phyloP scores from a whole-genome alignment of 2,329 filamentous ascomycete species.

The Exophiala calicioides region DNA sequence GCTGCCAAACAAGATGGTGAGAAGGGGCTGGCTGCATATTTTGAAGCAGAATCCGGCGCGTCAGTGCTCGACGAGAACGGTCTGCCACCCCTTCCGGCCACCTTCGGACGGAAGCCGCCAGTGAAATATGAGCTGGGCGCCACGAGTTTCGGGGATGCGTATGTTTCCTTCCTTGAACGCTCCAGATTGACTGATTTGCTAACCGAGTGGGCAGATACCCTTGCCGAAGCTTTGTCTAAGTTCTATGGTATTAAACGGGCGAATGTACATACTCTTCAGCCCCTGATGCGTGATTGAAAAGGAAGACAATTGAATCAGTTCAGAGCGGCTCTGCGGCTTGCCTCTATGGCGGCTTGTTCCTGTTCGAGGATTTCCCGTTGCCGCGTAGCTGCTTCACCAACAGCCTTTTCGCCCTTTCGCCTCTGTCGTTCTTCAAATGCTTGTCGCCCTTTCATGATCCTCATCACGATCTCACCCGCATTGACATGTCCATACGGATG shows the following conservation, averaged over 20 bases:
- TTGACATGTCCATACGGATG: conserved; percentile 88
- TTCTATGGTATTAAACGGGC: background rate
- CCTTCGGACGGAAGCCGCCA: conserved; percentile 61
- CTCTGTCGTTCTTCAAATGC: conserved; percentile 90
- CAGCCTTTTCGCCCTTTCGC: conserved; percentile 83
- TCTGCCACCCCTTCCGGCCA: conserved; percentile 81
- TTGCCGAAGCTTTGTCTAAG: conserved; percentile 48
- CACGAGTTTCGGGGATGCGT: conserved; percentile 71
- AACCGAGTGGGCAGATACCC: conserved; percentile 52
- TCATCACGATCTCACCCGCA: conserved; percentile 83
- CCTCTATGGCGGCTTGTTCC: conserved; percentile 41
- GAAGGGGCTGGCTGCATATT: conserved; percentile 70
- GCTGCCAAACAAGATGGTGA: conserved; percentile 73
- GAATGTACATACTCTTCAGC: conserved; percentile 20
- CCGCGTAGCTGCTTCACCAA: conserved; percentile 68
- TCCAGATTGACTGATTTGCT: conserved; percentile 51
- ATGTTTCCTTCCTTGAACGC: conserved; percentile 46
- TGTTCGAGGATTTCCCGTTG: conserved; percentile 64
- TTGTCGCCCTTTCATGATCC: conserved; percentile 83
- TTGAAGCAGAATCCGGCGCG: conserved; percentile 64
- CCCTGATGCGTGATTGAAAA: conserved; percentile 11
- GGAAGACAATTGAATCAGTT: conserved; percentile 13
- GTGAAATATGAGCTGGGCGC: conserved; percentile 68
- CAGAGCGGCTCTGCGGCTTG: conserved; percentile 26
- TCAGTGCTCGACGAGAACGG: conserved; percentile 70